phyloP scores from a whole-genome alignment of 1,284 basidiomycete genomes.

The Heliocybe sulcata region DNA sequence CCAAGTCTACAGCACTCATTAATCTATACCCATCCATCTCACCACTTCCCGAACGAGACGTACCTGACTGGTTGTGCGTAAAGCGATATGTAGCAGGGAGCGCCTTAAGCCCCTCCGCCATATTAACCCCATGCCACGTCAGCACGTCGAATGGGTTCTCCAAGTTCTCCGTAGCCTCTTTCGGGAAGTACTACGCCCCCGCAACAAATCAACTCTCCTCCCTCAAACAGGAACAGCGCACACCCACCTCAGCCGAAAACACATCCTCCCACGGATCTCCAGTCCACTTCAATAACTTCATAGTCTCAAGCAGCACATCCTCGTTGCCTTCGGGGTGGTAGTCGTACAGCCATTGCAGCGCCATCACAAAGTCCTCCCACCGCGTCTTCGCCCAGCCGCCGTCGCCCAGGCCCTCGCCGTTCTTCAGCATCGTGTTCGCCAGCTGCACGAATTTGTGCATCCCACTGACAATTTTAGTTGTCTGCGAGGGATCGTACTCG shows the following conservation, averaged over 20 bases:
- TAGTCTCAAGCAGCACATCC: constrained; percentile 44
- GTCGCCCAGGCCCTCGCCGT: constrained; percentile 40
- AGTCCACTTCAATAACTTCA: constrained; percentile 42
- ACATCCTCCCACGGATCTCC: constrained; percentile 46
- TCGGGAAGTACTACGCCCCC: constrained; percentile 33
- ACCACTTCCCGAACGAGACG: constrained; percentile 1
- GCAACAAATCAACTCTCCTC: background rate
- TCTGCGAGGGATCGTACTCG: constrained; percentile 37
- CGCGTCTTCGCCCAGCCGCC: constrained; percentile 39
- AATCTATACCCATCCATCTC: background rate
- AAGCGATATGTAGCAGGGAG: constrained; percentile 48
- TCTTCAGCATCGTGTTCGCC: constrained; percentile 50
- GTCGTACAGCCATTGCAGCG: constrained; percentile 50
- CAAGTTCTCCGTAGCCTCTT: constrained; percentile 22
- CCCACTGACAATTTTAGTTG: constrained; percentile 35
- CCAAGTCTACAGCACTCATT: constrained; percentile 30
- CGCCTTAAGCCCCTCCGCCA: constrained; percentile 54
- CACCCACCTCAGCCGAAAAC: constrained; percentile 19
- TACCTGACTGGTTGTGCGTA: constrained; percentile 49
- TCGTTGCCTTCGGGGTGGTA: constrained; percentile 43
- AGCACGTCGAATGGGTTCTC: constrained; percentile 23
- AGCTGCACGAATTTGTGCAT: constrained; percentile 44
- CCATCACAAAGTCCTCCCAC: constrained; percentile 52
- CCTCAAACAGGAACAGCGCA: constrained; percentile 10
- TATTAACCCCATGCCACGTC: constrained; percentile 50